Evolutionary conservation across 495 filamentous ascomycete species (phyloP).

Genomic region (Penicillium turbatum): DNA sequence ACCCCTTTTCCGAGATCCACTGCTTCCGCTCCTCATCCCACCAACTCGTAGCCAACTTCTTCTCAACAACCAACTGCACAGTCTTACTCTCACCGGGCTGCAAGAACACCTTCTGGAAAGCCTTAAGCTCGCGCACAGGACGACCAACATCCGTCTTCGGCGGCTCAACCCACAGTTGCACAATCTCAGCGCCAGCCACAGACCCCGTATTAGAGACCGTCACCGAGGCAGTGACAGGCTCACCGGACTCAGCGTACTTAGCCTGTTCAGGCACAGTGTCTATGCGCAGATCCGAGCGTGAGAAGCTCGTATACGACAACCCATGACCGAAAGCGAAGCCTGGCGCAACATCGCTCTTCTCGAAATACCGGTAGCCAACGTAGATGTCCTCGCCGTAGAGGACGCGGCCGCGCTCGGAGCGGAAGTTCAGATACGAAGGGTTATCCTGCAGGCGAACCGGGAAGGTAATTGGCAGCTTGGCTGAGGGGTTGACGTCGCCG

Average conservation of each 20-base stretch:
- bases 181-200: constrained; percentile 65
- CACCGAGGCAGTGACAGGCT: constrained; percentile 56
- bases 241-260: constrained; percentile 32
- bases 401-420: constrained; percentile 70
- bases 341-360: constrained; percentile 59
- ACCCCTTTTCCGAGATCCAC: constrained; percentile 78
- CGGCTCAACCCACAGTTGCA: constrained; percentile 70
- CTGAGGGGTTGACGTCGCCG: constrained; percentile 53
- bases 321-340: constrained; percentile 82
- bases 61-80: constrained; percentile 62
- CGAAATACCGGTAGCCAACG: constrained; percentile 81
- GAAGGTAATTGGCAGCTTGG: constrained; percentile 57
- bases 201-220: constrained; percentile 65
- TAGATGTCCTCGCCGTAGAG: constrained; percentile 77
- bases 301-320: constrained; percentile 75
- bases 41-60: constrained; percentile 73
- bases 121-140: constrained; percentile 73
- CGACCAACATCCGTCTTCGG: constrained; percentile 53
- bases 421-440: constrained; percentile 73
- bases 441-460: constrained; percentile 66
- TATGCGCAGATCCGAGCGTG: constrained; percentile 58
- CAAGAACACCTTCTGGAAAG: constrained; percentile 73
- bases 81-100: constrained; percentile 64
- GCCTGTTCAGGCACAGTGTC: constrained; percentile 26
- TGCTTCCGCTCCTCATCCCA: constrained; percentile 65